Evolutionary conservation across 1,139 yeast species (phyloP).

Genomic region (Taphrina deformans): DNA sequence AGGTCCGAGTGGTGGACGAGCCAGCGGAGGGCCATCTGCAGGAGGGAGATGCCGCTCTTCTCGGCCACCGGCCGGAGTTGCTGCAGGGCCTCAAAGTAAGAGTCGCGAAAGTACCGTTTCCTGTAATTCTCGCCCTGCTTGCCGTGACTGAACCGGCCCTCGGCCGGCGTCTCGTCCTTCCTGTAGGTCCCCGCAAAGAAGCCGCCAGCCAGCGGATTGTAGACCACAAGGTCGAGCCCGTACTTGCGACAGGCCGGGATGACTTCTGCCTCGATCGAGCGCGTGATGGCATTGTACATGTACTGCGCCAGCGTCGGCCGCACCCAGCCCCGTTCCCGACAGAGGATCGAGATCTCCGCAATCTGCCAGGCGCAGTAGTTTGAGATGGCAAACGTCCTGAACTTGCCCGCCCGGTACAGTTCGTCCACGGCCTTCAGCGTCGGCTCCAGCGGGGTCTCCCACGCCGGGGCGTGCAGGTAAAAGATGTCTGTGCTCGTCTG

Average conservation of each 20-base stretch:
- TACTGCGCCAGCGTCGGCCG: slow-evolving; percentile 42
- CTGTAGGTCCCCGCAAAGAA: slow-evolving; percentile 40
- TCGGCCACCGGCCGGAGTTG: slow-evolving; percentile 40
- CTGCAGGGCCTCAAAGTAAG: slow-evolving; percentile 40
- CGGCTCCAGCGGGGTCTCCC: slow-evolving; percentile 40
- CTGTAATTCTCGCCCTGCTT: slow-evolving; percentile 39
- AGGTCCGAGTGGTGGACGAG: slow-evolving; percentile 41
- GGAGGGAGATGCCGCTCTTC: slow-evolving; percentile 38
- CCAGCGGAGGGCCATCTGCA: slow-evolving; percentile 43
- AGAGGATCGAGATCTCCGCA: slow-evolving; percentile 38
- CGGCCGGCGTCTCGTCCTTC: slow-evolving; percentile 38
- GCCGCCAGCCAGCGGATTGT: slow-evolving; percentile 43
- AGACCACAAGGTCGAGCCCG: slow-evolving; percentile 40
- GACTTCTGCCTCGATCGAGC: slow-evolving; percentile 40
- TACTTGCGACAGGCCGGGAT: slow-evolving; percentile 40
- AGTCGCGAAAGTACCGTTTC: slow-evolving; percentile 39
- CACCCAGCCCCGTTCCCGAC: slow-evolving; percentile 40
- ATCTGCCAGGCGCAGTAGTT: slow-evolving; percentile 41
- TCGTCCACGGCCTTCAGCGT: slow-evolving; percentile 41
- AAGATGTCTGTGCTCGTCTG: slow-evolving; percentile 39
- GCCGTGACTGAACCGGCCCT: slow-evolving; percentile 40
- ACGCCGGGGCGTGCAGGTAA: slow-evolving; percentile 40
- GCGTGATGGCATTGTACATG: slow-evolving; percentile 41
- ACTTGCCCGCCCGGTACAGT: slow-evolving; percentile 41
- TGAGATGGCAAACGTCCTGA: slow-evolving; percentile 41